Evolutionary conservation across 1,284 basidiomycete genomes (phyloP), one percentile per base, ranked within the genome.

Genomic region (Farysia itapuensis): DNA sequence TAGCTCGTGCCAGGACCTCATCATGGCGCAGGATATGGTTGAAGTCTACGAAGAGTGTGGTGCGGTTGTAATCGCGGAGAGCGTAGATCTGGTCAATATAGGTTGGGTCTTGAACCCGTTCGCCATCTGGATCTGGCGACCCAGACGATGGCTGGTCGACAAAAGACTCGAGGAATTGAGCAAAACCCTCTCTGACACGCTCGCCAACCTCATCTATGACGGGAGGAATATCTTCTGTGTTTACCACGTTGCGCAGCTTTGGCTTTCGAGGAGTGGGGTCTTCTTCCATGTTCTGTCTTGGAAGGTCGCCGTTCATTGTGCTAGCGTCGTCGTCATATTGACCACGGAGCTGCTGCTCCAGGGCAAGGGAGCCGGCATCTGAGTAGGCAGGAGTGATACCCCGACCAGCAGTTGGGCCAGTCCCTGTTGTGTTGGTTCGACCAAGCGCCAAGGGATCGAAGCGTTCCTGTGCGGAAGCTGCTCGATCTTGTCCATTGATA

Each of bases 31-130:
- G 83, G 18, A 98, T 82, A 76, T 99, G 93, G 12, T 85, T 84
- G 61, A 88, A 97, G 80, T 97, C 93, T 77, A 98, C 88, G 72
- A 95, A 98, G 67, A 99, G 86, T 0, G 94, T 98, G 2, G 90
- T 90, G 40, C 94, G 82, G 74, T 92, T 86, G 75, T 89, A 91
- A 75, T 94, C 88, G 53, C 88, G 86, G 88, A 98, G 90, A 25
- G 85, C 87, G 73, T 88, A 86, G 69, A 98, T 88, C 79, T 95
- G 92, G 49, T 90, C 86, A 61, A 97, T 82, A 77, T 97, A 96
- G 58, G 87, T 81, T 38, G 85, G 81, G 22, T 65, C 47, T 25
- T 60, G 57, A 18, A 56, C 70, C 87, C 56, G 54, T 29, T 75
- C 67, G 13, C 72, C 66, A 36, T 75, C 57, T 38, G 79, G 77